phyloP scores from a whole-genome alignment of 2,329 filamentous ascomycete species.

The Stromatinia cepivora region DNA sequence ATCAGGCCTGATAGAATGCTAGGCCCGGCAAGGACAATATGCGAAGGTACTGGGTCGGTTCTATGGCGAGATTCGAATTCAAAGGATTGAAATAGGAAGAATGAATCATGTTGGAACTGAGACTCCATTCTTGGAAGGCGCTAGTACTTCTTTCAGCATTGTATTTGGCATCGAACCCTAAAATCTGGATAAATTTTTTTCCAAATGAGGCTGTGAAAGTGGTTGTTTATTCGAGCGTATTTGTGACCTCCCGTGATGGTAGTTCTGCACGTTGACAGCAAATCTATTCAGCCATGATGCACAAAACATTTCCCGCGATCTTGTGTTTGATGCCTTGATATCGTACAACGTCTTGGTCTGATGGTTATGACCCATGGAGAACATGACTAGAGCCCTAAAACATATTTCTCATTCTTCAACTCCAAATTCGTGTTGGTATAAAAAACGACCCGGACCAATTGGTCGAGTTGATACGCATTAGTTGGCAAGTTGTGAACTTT shows the following conservation, averaged over 20 bases:
- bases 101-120: neutral
- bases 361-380: neutral
- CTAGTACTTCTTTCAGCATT: no score
- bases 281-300: neutral
- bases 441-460: neutral
- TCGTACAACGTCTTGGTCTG: neutral
- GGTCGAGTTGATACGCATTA: no score
- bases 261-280: neutral
- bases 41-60: neutral
- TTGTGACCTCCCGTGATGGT: neutral
- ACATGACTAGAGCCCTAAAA: neutral
- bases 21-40: neutral
- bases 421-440: neutral
- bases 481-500: neutral
- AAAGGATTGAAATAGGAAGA: neutral
- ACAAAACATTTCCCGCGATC: no score
- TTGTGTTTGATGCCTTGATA: neutral
- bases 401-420: neutral
- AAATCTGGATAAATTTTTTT: neutral
- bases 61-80: neutral
- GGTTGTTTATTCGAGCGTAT: neutral
- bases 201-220: neutral
- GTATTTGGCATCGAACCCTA: neutral
- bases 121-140: neutral
- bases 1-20: neutral